phyloP scores from a whole-genome alignment of 176 grass and related monocot genomes.

The Triticum turgidum region DNA sequence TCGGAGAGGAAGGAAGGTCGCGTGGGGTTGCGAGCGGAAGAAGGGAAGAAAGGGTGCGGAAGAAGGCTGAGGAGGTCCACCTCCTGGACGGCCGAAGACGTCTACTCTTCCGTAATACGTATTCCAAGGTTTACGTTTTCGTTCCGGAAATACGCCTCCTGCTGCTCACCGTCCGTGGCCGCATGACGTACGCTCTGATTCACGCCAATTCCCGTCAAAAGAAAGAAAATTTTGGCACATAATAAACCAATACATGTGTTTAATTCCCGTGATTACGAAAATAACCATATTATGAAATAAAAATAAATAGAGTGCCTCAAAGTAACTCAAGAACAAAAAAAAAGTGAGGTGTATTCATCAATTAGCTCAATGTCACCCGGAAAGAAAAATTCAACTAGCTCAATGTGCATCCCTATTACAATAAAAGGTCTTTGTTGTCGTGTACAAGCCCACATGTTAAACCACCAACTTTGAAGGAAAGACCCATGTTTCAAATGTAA shows the following conservation, averaged over 20 bases:
- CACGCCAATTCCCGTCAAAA: not conserved
- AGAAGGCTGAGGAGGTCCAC: not conserved
- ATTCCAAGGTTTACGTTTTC: rapidly evolving
- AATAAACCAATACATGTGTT: not conserved
- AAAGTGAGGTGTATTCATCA: not conserved
- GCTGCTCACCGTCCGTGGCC: not conserved
- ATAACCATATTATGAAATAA: not conserved
- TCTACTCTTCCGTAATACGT: not conserved
- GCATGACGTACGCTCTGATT: too few relatives aligned
- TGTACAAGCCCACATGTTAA: not conserved
- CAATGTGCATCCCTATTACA: not conserved
- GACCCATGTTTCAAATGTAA: not conserved
- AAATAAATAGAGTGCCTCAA: not conserved
- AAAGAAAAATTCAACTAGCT: not conserved
- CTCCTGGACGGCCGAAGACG: not conserved
- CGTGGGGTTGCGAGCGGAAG: conserved; percentile 11
- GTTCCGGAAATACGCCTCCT: not conserved
- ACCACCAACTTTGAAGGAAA: not conserved
- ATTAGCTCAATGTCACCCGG: not conserved
- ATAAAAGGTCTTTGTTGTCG: not conserved
- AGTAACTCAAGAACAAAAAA: not conserved
- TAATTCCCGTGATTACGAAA: not conserved
- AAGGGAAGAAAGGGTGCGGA: conserved; percentile 19
- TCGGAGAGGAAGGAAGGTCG: conserved; percentile 35
- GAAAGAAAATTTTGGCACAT: not conserved